Percentiles rank a stretch among this genome's conserved stretches.
Evolutionary conservation across 441 rosid genomes (phyloP).

Genomic region (Rhodomyrtus psidioides): DNA sequence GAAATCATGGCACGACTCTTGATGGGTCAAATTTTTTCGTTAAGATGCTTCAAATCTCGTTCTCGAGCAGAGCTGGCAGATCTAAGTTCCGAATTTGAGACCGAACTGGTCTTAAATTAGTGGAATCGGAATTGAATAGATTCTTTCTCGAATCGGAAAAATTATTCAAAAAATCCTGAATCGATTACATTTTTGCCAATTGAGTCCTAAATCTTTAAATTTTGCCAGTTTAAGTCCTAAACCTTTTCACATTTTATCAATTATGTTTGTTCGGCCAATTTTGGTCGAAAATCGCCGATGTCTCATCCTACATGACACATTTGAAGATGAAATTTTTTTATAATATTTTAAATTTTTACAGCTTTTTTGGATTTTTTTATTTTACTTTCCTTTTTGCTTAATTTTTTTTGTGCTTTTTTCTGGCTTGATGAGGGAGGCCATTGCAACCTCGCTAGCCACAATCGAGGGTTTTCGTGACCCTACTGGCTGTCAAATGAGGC

Average conservation of each 20-base stretch:
- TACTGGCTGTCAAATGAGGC: too few relatives aligned
- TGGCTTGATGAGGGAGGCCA: too few relatives aligned
- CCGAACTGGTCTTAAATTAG: rapidly evolving
- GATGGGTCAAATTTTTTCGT: not conserved
- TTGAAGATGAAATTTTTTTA: too few relatives aligned
- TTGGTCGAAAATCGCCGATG: too few relatives aligned
- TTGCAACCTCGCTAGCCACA: too few relatives aligned
- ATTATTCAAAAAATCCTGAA: not conserved
- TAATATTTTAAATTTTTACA: too few relatives aligned
- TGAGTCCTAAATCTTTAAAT: not conserved
- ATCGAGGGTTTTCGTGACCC: too few relatives aligned
- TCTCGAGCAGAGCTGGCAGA: rapidly evolving
- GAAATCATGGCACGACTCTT: not conserved
- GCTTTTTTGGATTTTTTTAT: too few relatives aligned
- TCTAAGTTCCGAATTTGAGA: not conserved
- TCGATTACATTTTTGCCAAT: rapidly evolving
- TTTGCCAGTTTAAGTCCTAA: rapidly evolving
- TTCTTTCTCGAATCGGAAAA: rapidly evolving
- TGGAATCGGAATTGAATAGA: rapidly evolving
- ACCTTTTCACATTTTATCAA: rapidly evolving
- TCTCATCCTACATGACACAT: too few relatives aligned
- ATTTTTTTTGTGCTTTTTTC: too few relatives aligned
- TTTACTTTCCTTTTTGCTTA: too few relatives aligned
- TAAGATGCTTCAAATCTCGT: not conserved
- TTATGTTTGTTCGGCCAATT: not conserved